Percentiles rank a stretch among this genome's conserved stretches.
phyloP scores from a whole-genome alignment of 441 rosid genomes.

The Mallotus japonicus region DNA sequence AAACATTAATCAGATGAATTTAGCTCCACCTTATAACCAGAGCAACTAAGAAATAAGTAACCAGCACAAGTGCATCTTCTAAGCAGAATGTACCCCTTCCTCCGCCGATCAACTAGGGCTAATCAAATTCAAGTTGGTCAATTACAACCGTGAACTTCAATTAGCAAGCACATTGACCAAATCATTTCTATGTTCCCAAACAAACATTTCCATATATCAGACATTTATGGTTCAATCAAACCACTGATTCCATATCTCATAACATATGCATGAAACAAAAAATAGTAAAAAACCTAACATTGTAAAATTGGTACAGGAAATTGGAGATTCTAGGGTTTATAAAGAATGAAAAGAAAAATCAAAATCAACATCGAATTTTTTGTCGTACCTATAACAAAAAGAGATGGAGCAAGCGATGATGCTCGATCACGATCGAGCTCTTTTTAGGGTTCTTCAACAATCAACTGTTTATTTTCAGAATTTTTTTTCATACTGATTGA shows the following conservation, averaged over 20 bases:
- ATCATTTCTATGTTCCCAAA: neutral
- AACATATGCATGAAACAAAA: too few species aligned
- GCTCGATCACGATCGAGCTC: neutral
- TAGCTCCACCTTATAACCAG: too few species aligned
- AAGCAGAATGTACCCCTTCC: too few species aligned
- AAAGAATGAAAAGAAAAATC: neutral
- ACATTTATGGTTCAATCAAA: neutral
- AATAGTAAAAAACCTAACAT: too few species aligned
- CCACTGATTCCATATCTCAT: too few species aligned
- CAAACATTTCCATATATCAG: neutral
- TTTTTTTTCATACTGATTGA: neutral
- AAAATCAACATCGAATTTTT: neutral
- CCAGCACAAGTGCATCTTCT: too few species aligned
- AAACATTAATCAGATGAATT: too few species aligned
- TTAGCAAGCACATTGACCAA: neutral
- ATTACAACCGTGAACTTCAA: neutral
- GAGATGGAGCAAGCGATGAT: neutral
- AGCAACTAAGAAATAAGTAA: too few species aligned
- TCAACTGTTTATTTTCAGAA: neutral
- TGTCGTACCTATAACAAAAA: neutral
- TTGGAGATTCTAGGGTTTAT: constrained; percentile 1
- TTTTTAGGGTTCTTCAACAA: neutral
- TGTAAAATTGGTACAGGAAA: neutral
- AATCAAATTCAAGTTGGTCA: too few species aligned
- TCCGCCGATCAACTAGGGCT: too few species aligned